Conservation (phyloP, 1,139 yeast genomes). For the Hyphopichia khmerensis region DNA sequence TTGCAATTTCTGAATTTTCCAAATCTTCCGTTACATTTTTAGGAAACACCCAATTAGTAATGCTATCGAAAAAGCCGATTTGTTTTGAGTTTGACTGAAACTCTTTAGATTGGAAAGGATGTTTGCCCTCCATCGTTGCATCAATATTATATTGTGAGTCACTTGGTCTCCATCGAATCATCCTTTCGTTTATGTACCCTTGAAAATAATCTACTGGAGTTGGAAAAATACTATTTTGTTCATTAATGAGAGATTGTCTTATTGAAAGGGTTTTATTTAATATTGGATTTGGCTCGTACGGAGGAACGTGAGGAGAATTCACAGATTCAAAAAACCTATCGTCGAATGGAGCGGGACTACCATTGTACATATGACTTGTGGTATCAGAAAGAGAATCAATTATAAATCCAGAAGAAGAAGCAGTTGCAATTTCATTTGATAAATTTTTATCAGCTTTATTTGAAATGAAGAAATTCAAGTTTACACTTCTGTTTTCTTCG, state of each 20-base stretch:
- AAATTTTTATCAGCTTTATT: neutral
- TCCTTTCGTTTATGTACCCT: slow-evolving; percentile 49
- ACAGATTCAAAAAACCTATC: too few relatives aligned
- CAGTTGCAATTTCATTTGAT: neutral
- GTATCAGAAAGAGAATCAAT: neutral
- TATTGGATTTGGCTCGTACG: slow-evolving; percentile 6
- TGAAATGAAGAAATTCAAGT: neutral
- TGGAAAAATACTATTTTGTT: slow-evolving; percentile 14
- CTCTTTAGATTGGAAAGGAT: slow-evolving; percentile 32
- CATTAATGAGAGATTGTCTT: slow-evolving; percentile 13
- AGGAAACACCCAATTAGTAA: neutral
- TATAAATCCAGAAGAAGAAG: neutral
- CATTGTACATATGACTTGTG: neutral
- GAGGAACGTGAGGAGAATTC: slow-evolving; percentile 13
- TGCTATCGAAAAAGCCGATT: neutral
- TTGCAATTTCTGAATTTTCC: neutral
- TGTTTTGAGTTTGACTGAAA: neutral
- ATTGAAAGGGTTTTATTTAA: slow-evolving; percentile 5
- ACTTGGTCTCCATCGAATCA: slow-evolving; percentile 53
- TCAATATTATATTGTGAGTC: slow-evolving; percentile 42
- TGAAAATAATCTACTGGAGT: slow-evolving; percentile 29
- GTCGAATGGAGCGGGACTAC: neutral
- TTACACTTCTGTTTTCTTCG: neutral
- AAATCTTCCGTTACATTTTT: neutral
- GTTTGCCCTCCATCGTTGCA: slow-evolving; percentile 33